Percentiles rank a stretch among this genome's conserved stretches.
phyloP scores from a whole-genome alignment of 768 basidiomycete genomes.

The Panellus pusillus region DNA sequence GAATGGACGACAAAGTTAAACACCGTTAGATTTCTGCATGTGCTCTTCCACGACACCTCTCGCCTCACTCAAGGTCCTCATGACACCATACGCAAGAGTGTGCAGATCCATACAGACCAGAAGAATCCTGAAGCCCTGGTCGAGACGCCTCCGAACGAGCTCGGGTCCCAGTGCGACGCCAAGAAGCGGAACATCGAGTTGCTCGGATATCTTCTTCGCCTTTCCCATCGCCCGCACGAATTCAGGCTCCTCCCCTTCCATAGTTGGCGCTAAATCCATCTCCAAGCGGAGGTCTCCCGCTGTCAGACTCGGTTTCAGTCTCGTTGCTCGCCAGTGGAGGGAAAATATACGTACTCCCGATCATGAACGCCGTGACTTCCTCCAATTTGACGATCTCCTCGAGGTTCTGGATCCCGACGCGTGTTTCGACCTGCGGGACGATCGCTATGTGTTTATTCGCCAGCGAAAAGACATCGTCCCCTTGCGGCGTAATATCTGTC shows the following conservation, averaged over 20 bases:
- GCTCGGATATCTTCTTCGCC: not conserved
- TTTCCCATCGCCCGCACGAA: slow-evolving; percentile 10
- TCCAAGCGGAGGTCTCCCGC: slow-evolving; percentile 16
- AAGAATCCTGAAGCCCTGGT: slow-evolving; percentile 9
- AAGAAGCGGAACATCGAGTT: not conserved
- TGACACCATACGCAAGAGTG: slow-evolving; percentile 7
- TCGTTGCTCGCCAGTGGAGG: not conserved
- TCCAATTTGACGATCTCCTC: slow-evolving; percentile 38
- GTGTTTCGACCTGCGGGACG: slow-evolving; percentile 27
- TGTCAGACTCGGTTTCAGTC: not conserved
- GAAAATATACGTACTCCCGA: slow-evolving; percentile 4
- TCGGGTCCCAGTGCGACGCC: slow-evolving; percentile 5
- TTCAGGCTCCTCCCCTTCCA: slow-evolving; percentile 12
- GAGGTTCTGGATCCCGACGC: slow-evolving; percentile 69
- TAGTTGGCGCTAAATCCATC: slow-evolving; percentile 2
- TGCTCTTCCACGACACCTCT: slow-evolving; percentile 4
- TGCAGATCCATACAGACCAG: slow-evolving; percentile 1
- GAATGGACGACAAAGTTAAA: no score
- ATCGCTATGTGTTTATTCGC: slow-evolving; percentile 17
- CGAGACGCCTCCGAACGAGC: slow-evolving; percentile 10
- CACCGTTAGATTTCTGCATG: not conserved
- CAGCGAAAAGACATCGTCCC: slow-evolving; percentile 8
- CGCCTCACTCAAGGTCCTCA: not conserved
- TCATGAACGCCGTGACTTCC: slow-evolving; percentile 16
- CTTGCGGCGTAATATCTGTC: slow-evolving; percentile 5